Evolutionary conservation across 352 stramenopile genomes (phyloP), one percentile per base, ranked within the genome.

Genomic region (Globisporangium polare): DNA sequence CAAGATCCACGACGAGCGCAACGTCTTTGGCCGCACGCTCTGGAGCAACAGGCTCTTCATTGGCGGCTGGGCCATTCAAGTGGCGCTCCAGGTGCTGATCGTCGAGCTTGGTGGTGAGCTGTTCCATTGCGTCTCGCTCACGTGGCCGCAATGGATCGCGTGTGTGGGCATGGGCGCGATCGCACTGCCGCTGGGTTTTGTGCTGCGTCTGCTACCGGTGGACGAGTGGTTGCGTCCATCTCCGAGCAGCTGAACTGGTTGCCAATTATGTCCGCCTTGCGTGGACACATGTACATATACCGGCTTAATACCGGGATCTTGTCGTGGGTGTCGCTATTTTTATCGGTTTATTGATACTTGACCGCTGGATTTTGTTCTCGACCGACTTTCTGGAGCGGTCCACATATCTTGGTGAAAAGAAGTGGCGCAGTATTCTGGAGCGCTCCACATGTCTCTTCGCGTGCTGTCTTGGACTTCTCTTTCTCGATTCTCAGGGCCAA

Each of bases 61-160:
- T 49, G 55, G 60, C 18, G 91, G 98, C 47, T 77, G 93, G 15
- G 13, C 90, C 4, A 39, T 86, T 33, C 97, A 92, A 26, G 69
- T 96, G 8, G 64, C 86, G 24, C 63, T 92, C 15, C 94, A 98
- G 72, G 66, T 95, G 49, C 62, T 98, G 17, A 94, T 98, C 62
- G 86, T 98, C 20, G 60, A 98, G 69, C 94, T 91, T 47, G 90
- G 88, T 46, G 91, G 89, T 18, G 42, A 53, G 22, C 43, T 74
- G 4, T 77, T 77, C 37, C 53, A 66, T 24, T 73, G 63, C 22
- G 9, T 43, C 4, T 29, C 51, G 8, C 45, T 77, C 12, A 56
- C 51, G 1, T 43, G 3, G n/a, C 12, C 41, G 5, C 68, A 77
- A 29, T 77, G 70, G 70, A 5, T 63, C 22, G 65, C 49, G 41